These are phyloP conservation scores for Kalmanozyma brasiliensis DNA, from an alignment of 1,284 basidiomycete genomes.

Conservation along the genomic window DNA sequence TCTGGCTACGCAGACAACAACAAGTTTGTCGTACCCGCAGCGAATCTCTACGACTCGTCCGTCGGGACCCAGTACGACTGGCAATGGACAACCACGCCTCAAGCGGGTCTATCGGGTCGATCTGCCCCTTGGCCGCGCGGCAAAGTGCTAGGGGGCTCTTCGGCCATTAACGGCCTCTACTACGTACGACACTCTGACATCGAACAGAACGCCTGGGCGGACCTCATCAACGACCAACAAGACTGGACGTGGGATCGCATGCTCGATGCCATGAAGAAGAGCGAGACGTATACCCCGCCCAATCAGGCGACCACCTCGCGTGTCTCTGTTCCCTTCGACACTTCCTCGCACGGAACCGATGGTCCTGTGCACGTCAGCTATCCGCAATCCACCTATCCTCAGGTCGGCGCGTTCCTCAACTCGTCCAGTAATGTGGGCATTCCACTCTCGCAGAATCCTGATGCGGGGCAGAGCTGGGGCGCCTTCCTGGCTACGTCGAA, in stretches of 20 bases:
- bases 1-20: slow-evolving; percentile 37
- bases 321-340: slow-evolving; percentile 57
- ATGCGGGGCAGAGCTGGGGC: slow-evolving; percentile 72
- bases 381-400: slow-evolving; percentile 44
- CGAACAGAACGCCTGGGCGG: slow-evolving; percentile 55
- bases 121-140: slow-evolving; percentile 25
- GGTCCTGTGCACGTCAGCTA: slow-evolving; percentile 70
- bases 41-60: slow-evolving; percentile 55
- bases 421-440: slow-evolving; percentile 69
- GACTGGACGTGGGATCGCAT: slow-evolving; percentile 57
- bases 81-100: slow-evolving; percentile 49
- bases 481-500: slow-evolving; percentile 75
- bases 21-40: slow-evolving; percentile 41
- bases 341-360: slow-evolving; percentile 69
- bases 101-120: slow-evolving; percentile 27
- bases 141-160: slow-evolving; percentile 58
- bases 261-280: slow-evolving; percentile 70
- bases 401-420: slow-evolving; percentile 52
- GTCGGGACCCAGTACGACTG: slow-evolving; percentile 53
- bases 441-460: slow-evolving; percentile 70
- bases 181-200: slow-evolving; percentile 45
- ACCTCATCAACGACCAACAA: slow-evolving; percentile 23
- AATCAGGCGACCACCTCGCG: slow-evolving; percentile 35
- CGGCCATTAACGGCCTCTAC: slow-evolving; percentile 62
- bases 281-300: slow-evolving; percentile 71